Base-by-base conservation (phyloP, 164 flowering plant genomes). In the Vitis labrusca region DNA sequence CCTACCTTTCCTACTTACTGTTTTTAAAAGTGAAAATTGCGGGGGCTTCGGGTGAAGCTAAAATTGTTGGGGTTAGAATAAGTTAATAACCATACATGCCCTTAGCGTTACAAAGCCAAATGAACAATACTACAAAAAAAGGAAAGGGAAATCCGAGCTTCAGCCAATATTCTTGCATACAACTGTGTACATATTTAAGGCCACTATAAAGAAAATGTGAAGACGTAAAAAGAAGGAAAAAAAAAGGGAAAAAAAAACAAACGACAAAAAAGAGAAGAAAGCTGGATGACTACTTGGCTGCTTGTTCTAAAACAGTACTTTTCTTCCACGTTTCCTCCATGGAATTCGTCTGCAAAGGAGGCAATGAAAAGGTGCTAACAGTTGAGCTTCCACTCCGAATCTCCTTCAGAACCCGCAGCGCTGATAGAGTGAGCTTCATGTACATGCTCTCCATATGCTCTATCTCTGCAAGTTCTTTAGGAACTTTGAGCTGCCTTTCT, bases 301-400 rank as follows among this genome's bases (percentile, higher is more conserved):
- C 79, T 71, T 84, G 83, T 59, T 84, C 86, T 8, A 81, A 5
- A 50, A 73, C 69, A 16, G 81, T 75, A 11, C 72, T 17, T 68
- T 76, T 83, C 67, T 73, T 71, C 84, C 78, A 79, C 16, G 65
- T 69, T 68, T 83, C 80, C 11, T 75, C 81, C 27, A 51, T 19
- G 9, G 66, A 78, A 54, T 68, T 78, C 10, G 54, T 54, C 49
- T 80, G 85, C 74, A 83, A 15, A 5, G 91, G 91, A 0, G 89
- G 86, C 76, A 85, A 72, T 1, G 91, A 87, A 53, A 81, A 85
- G 60, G 73, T 65, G 71, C 83, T 84, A 7, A 85, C 84, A 0
- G 91, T 87, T 0, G 91, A 87, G 74, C 91, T 87, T 56, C 84
- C 83, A 49, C 88, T 78, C 67, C 91, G 67, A 12, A 87, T 74